phyloP scores from a whole-genome alignment of 1,284 basidiomycete species.

The Polyporus tsugae region DNA sequence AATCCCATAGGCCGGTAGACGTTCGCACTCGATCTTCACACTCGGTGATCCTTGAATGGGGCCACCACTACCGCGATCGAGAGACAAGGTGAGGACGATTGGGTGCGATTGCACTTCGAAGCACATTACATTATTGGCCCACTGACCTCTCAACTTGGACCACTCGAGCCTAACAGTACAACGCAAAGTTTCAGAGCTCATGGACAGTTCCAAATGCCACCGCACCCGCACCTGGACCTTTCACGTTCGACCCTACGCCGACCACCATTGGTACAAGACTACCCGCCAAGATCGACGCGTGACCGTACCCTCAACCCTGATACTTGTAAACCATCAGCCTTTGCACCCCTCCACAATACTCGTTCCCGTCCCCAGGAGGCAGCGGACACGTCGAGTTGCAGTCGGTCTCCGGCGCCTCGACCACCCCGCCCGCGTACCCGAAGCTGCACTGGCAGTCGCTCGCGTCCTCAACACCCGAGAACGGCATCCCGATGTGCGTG shows the following conservation, averaged over 20 bases:
- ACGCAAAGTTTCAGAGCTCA: neutral
- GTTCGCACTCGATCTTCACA: neutral
- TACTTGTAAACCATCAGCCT: slow-evolving; percentile 23
- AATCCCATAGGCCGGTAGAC: neutral
- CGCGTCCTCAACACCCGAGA: slow-evolving; percentile 22
- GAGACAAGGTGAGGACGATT: neutral
- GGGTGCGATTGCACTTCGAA: neutral
- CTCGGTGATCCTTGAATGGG: neutral
- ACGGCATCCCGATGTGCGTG: slow-evolving; percentile 21
- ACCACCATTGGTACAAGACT: too few species aligned
- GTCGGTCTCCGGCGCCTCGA: slow-evolving; percentile 7
- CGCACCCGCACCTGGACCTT: neutral
- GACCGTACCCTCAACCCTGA: neutral
- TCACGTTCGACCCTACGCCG: too few species aligned
- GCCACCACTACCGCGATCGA: neutral
- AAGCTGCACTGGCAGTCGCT: slow-evolving; percentile 28
- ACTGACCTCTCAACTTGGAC: neutral
- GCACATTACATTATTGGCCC: neutral
- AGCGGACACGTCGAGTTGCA: slow-evolving; percentile 26
- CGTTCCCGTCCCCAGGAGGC: slow-evolving; percentile 13
- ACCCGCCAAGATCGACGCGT: too few species aligned
- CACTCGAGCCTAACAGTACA: neutral
- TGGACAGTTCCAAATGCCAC: neutral
- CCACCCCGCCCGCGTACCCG: slow-evolving; percentile 17
- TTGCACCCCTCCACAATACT: slow-evolving; percentile 25